Percentiles rank a stretch among this genome's conserved stretches.
Evolutionary conservation across 2,329 filamentous ascomycete species (phyloP).

Genomic region (Aureobasidium sp.): DNA sequence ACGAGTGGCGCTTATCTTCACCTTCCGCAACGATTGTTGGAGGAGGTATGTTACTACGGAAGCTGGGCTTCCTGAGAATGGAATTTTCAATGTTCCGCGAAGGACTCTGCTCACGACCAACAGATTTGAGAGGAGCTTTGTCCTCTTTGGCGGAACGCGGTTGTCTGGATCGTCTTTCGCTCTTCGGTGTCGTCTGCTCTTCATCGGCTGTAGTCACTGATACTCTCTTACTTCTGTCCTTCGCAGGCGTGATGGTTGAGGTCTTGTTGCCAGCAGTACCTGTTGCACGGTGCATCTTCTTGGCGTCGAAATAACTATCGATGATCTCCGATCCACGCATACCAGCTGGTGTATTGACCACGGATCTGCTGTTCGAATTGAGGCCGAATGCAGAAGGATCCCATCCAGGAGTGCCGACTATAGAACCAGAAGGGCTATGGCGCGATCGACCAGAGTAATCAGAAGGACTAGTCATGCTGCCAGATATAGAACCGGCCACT

Average conservation of each 20-base stretch:
- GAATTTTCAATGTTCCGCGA: background rate
- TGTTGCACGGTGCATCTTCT: slow-evolving; percentile 23
- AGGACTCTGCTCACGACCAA: slow-evolving; percentile 12
- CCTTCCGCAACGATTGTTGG: slow-evolving; percentile 14
- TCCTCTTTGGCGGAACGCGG: slow-evolving; percentile 9
- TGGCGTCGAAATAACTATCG: slow-evolving; percentile 52
- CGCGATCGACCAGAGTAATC: slow-evolving; percentile 71
- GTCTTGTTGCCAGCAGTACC: slow-evolving; percentile 7
- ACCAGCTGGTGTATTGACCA: slow-evolving; percentile 33
- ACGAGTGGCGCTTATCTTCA: slow-evolving; percentile 49
- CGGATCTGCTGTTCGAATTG: slow-evolving; percentile 31
- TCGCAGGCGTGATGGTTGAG: slow-evolving; percentile 17
- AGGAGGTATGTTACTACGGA: slow-evolving; percentile 17
- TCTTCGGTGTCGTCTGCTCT: slow-evolving; percentile 2
- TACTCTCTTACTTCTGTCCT: slow-evolving; percentile 13
- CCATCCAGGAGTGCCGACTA: slow-evolving; percentile 65
- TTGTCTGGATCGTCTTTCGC: background rate
- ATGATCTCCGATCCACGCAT: slow-evolving; percentile 36
- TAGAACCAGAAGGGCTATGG: slow-evolving; percentile 61
- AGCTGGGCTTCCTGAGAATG: slow-evolving; percentile 9
- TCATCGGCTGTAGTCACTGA: background rate
- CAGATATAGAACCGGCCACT: slow-evolving; percentile 36
- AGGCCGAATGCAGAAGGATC: slow-evolving; percentile 34
- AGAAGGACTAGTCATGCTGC: slow-evolving; percentile 77
- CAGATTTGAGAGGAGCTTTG: slow-evolving; percentile 14